These are phyloP conservation scores for Silene vulgaris DNA, from an alignment of 179 eudicot genomes.

Conservation along the genomic window DNA sequence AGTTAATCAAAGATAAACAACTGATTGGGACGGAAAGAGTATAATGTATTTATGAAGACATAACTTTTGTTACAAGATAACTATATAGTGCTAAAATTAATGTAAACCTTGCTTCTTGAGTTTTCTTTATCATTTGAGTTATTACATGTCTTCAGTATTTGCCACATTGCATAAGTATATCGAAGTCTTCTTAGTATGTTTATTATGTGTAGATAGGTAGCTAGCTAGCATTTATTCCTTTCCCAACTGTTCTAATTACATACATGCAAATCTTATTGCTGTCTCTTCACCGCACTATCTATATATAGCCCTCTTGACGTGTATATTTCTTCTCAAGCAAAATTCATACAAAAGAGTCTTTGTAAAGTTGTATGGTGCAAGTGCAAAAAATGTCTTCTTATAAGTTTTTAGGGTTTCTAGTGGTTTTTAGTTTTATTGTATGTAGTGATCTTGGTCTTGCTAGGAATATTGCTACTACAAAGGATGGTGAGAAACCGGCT, in stretches of 20 bases:
- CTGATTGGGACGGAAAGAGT: too few relatives aligned
- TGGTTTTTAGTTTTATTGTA: slow-evolving; percentile 13
- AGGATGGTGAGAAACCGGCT: not conserved
- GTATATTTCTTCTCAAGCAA: not conserved
- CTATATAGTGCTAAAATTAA: not conserved
- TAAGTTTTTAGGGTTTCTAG: not conserved
- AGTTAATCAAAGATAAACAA: too few relatives aligned
- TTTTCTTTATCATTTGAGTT: slow-evolving; percentile 4
- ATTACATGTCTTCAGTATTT: slow-evolving; percentile 1
- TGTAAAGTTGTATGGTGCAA: not conserved
- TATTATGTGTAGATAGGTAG: not conserved
- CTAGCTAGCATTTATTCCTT: slow-evolving; percentile 14
- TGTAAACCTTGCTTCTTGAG: not conserved
- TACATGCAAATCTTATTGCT: slow-evolving; percentile 12
- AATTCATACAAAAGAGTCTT: not conserved
- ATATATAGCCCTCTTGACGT: slow-evolving; percentile 14
- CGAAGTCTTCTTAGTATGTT: not conserved
- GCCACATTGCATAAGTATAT: slow-evolving; percentile 8
- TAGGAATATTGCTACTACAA: slow-evolving; percentile 1
- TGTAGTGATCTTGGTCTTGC: slow-evolving; percentile 19
- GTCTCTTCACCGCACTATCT: slow-evolving; percentile 16
- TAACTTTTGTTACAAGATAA: not conserved
- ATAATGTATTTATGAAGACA: not conserved
- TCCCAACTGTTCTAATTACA: slow-evolving; percentile 8
- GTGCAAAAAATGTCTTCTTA: not conserved